A percentile compares a stretch with the other conserved stretches of the same genome.
Evolutionary conservation across 345 rosid genomes (phyloP).

Genomic region (Alliaria petiolata): DNA sequence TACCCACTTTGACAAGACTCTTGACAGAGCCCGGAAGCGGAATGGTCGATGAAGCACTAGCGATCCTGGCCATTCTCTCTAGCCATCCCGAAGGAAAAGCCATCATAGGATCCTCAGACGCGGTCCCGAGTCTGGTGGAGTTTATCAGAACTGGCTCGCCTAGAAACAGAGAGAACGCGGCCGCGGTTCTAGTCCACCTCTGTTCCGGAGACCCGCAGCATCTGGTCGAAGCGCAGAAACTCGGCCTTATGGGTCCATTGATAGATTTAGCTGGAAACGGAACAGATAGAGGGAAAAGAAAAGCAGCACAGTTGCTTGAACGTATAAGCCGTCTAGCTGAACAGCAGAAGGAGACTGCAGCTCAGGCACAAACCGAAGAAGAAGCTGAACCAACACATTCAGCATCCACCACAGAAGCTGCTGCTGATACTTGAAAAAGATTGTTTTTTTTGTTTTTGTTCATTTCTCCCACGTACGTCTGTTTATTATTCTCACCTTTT

Average conservation of each 20-base stretch:
- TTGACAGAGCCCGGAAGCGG: constrained; percentile 72
- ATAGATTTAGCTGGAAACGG: constrained; percentile 81
- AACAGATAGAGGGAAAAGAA: constrained; percentile 89
- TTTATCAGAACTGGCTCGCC: constrained; percentile 70
- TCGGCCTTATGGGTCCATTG: constrained; percentile 73
- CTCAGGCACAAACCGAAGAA: constrained; percentile 32
- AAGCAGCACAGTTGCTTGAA: constrained; percentile 86
- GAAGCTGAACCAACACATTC: constrained; percentile 38
- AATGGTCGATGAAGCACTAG: constrained; percentile 84
- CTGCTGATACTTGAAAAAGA: constrained; percentile 45
- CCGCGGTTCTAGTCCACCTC: constrained; percentile 86
- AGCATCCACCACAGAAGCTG: constrained; percentile 36
- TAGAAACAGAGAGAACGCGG: constrained; percentile 73
- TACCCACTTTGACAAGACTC: constrained; percentile 57
- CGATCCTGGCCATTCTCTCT: constrained; percentile 69
- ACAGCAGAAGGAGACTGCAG: constrained; percentile 58
- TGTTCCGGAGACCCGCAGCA: constrained; percentile 71
- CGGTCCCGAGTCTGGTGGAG: constrained; percentile 68
- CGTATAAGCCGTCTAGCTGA: constrained; percentile 69
- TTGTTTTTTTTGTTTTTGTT: background rate
- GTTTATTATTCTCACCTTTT: constrained; percentile 19
- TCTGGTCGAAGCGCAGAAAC: constrained; percentile 71
- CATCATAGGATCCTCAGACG: constrained; percentile 64
- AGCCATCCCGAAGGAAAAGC: constrained; percentile 77
- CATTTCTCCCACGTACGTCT: background rate